phyloP scores from a whole-genome alignment of 2,329 filamentous ascomycete species.

The Curvularia sp. region DNA sequence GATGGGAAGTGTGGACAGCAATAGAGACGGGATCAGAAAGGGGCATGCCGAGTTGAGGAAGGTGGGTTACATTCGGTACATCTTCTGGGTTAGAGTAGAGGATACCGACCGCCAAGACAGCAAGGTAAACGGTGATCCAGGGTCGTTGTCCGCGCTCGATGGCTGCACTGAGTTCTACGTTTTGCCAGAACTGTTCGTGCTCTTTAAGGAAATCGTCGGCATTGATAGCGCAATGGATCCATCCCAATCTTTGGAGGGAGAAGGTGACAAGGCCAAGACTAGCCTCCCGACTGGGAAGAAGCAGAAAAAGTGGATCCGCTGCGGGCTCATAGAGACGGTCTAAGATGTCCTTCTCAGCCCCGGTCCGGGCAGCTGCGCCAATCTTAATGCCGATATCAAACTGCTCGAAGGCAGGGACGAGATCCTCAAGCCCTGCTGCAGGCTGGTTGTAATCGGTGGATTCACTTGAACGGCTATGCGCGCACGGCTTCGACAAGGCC shows the following conservation, averaged over 20 bases:
- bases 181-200: slow-evolving; percentile 19
- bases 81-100: slow-evolving; percentile 16
- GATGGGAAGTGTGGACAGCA: slow-evolving; percentile 15
- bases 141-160: slow-evolving; percentile 13
- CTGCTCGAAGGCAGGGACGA: slow-evolving; percentile 21
- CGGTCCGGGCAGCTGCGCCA: not conserved
- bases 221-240: slow-evolving; percentile 21
- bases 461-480: slow-evolving; percentile 18
- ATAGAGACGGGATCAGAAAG: slow-evolving; percentile 6
- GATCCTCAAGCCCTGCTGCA: slow-evolving; percentile 17
- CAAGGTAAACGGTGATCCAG: slow-evolving; percentile 18
- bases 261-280: slow-evolving; percentile 14
- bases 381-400: slow-evolving; percentile 20
- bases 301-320: slow-evolving; percentile 19
- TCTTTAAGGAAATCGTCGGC: slow-evolving; percentile 14
- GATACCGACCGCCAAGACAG: slow-evolving; percentile 20
- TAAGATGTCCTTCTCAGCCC: slow-evolving; percentile 14
- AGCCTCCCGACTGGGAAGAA: slow-evolving; percentile 18
- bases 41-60: slow-evolving; percentile 15
- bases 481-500: slow-evolving; percentile 21
- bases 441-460: slow-evolving; percentile 10
- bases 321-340: slow-evolving; percentile 19
- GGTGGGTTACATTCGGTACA: slow-evolving; percentile 8
- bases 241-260: slow-evolving; percentile 19
- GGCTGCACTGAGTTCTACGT: slow-evolving; percentile 8